Evolutionary conservation across 257 asterid genomes (phyloP).

Genomic region (Nicotiana paniculata): DNA sequence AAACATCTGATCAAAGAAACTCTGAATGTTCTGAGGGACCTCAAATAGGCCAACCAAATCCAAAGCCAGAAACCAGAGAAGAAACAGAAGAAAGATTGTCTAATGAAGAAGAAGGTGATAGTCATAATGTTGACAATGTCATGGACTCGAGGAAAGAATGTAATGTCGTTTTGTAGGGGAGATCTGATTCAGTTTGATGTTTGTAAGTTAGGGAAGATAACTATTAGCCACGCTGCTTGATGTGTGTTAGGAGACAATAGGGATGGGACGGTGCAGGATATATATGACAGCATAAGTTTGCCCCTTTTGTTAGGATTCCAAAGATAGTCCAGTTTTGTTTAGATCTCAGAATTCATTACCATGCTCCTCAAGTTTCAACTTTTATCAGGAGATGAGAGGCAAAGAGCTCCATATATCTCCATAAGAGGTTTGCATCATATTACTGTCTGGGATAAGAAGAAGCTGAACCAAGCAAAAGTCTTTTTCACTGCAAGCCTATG

Average conservation of each 20-base stretch:
- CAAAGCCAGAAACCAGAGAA: background rate
- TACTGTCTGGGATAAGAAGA: background rate
- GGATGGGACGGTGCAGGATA: background rate
- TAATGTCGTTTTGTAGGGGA: background rate
- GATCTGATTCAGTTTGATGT: background rate
- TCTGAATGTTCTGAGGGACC: background rate
- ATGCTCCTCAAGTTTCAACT: background rate
- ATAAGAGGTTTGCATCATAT: background rate
- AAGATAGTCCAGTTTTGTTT: background rate
- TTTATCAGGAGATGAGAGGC: background rate
- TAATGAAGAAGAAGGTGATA: background rate
- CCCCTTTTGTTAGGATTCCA: background rate
- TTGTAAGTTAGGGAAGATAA: background rate
- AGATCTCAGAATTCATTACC: background rate
- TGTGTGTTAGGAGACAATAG: background rate
- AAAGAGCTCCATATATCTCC: background rate
- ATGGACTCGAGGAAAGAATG: background rate
- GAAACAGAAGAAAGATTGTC: background rate
- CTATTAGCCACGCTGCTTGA: background rate
- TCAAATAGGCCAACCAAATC: slow-evolving; percentile 1
- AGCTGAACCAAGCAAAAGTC: background rate
- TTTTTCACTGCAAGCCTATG: background rate
- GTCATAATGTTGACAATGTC: background rate
- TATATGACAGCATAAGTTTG: background rate
- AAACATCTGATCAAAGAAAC: background rate